Base-by-base conservation (phyloP, 768 basidiomycete species). In the Leucocoprinus leucothites region DNA sequence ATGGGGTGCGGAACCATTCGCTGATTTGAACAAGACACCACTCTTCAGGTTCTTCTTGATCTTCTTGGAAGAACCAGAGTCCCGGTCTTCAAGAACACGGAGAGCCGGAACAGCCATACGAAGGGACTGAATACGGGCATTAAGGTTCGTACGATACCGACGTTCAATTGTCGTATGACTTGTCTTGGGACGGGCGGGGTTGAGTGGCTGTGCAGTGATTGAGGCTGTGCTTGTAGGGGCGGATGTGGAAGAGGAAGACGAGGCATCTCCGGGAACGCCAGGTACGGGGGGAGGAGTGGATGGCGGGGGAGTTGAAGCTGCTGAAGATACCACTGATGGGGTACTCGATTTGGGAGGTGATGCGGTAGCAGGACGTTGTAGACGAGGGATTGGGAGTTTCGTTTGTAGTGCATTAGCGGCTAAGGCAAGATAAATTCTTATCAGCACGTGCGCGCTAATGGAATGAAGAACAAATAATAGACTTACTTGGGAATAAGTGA, bases 151-250 rank as follows among this genome's bases (percentile, higher is more conserved):
- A 53, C 91, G 86, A 68, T 94, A 94, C 40, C 91, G 81, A 9
- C 91, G 81, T 69, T 94, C 91, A 57, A 94, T 93, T 19, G 91
- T 92, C 3, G 91, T 94, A 65, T 94, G 91, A 61, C 87, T 88
- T 0, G 91, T 93, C 71, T 93, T 94, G n/a, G 86, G 82, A 1
- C 86, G 79, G 1, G 69, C 57, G 18, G 59, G 35, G 57, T 66
- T 22, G 31, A 59, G 42, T 21, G 62, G 42, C 18, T 61, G 57
- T 41, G 65, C 56, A 21, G 54, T 51, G 25, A 55, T 26, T 16
- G 53, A 57, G 34, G 47, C 38, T 38, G 16, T 38, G 47, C 18
- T 19, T 31, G 26, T 4, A 7, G 43, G 13, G 63, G 57, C 7
- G 63, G 51, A n/a, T 3, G 6, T 47, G 18, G 14, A 26, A 25